phyloP scores from a whole-genome alignment of 108 stramenopile species.

The Phaeodactylum tricornutum region DNA sequence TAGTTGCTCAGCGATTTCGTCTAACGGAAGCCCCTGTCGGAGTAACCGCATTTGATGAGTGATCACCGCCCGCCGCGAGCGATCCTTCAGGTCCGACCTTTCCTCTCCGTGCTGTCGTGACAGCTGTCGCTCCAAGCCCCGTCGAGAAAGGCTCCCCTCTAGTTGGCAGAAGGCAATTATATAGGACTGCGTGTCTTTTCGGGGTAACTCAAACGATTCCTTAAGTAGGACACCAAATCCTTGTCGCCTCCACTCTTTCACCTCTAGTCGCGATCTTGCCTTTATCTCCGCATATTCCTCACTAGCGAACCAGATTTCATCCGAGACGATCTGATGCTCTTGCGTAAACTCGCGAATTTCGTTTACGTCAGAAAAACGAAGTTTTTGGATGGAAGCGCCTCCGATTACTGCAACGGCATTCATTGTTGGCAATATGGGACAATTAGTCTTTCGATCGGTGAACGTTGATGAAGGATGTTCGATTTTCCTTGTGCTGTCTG shows the following conservation, averaged over 20 bases:
- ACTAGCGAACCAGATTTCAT: slow-evolving; percentile 2
- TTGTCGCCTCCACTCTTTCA: slow-evolving; percentile 4
- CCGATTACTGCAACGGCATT: too few species aligned
- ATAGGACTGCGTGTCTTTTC: not conserved
- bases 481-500: too few species aligned
- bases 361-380: too few species aligned
- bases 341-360: too few species aligned
- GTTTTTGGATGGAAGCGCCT: too few species aligned
- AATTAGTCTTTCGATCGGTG: too few species aligned
- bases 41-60: slow-evolving; percentile 1
- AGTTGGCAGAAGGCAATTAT: slow-evolving; percentile 10
- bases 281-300: slow-evolving; percentile 6
- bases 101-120: slow-evolving; percentile 9
- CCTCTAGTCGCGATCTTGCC: not conserved
- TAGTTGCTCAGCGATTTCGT: slow-evolving; percentile 2
- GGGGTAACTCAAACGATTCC: slow-evolving; percentile 2
- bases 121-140: slow-evolving; percentile 7
- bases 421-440: too few species aligned
- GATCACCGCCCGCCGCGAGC: slow-evolving; percentile 1
- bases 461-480: too few species aligned
- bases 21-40: not conserved
- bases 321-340: not conserved
- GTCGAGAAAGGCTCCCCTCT: slow-evolving; percentile 2
- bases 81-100: slow-evolving; percentile 4
- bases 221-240: slow-evolving; percentile 8